Conservation (phyloP, 768 basidiomycete species). For the Saitozyma podzolica region DNA sequence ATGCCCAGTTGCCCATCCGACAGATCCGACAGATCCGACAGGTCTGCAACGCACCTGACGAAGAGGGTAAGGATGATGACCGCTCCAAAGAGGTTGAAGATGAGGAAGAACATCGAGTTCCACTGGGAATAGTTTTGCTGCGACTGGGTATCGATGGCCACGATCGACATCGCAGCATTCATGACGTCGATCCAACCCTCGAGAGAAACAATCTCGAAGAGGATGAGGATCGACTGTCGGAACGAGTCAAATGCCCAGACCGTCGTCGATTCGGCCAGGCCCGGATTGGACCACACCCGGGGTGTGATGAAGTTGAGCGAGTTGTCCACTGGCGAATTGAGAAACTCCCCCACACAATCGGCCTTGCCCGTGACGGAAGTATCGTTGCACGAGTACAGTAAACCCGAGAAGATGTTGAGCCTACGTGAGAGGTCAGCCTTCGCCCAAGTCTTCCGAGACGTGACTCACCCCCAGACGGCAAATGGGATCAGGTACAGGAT, state of each 20-base stretch:
- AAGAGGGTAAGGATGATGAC: constrained; percentile 87
- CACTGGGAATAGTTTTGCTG: constrained; percentile 68
- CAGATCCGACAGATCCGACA: neutral
- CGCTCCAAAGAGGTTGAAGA: constrained; percentile 86
- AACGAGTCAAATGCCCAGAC: constrained; percentile 89
- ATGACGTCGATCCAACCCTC: constrained; percentile 98
- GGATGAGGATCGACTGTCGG: constrained; percentile 75
- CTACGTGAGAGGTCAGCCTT: constrained; percentile 46
- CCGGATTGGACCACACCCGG: constrained; percentile 84
- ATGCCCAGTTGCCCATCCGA: neutral
- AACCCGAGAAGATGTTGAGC: constrained; percentile 83
- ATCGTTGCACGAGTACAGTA: constrained; percentile 84
- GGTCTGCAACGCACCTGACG: constrained; percentile 65
- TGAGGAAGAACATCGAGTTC: constrained; percentile 87
- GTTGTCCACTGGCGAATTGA: constrained; percentile 60
- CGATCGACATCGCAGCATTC: constrained; percentile 74
- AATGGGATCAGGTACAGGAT: constrained; percentile 61
- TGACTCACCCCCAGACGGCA: constrained; percentile 51
- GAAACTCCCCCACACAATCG: constrained; percentile 75
- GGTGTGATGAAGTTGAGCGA: constrained; percentile 68
- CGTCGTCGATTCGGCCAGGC: constrained; percentile 62
- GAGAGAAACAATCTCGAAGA: constrained; percentile 93
- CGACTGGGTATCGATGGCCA: constrained; percentile 69
- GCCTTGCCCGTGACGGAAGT: constrained; percentile 58
- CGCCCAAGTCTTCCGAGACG: neutral